Conservation (phyloP, 2,329 filamentous ascomycete species). For the Diaporthe helianthi region DNA sequence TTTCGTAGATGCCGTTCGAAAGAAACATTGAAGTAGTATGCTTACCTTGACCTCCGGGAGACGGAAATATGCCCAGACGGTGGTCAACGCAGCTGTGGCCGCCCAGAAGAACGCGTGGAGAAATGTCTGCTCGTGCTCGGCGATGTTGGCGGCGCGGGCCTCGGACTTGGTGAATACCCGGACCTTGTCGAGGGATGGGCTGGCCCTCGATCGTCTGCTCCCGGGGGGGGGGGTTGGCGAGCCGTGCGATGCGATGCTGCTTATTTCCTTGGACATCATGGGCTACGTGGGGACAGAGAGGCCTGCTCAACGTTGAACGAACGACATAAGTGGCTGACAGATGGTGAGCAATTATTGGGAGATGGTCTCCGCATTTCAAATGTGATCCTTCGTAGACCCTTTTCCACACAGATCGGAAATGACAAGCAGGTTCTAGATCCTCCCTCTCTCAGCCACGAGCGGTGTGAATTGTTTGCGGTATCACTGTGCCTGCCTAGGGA, state of each 20-base stretch:
- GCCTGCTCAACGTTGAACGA: conserved; percentile 4
- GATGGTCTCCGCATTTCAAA: background rate
- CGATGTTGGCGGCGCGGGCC: conserved; percentile 23
- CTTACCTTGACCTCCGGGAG: conserved; percentile 50
- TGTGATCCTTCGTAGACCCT: background rate
- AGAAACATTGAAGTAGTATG: fast-evolving
- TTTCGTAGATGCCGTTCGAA: fast-evolving
- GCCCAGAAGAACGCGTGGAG: conserved; percentile 49
- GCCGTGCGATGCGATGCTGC: conserved; percentile 4
- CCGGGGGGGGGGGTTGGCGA: background rate
- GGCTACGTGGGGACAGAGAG: conserved; percentile 6
- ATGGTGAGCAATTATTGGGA: background rate
- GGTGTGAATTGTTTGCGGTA: conserved; percentile 9
- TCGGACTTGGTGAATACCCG: conserved; percentile 20
- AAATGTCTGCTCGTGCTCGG: conserved; percentile 26
- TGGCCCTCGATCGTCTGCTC: conserved; percentile 6
- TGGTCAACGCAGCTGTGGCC: conserved; percentile 51
- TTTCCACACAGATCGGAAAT: background rate
- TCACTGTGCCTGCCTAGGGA: background rate
- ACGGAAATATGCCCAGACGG: conserved; percentile 58
- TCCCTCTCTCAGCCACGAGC: background rate
- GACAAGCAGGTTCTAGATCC: background rate
- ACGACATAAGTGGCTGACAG: background rate
- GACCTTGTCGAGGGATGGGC: conserved; percentile 17
- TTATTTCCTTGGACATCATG: conserved; percentile 17